Base-by-base conservation (phyloP, 2,329 filamentous ascomycete species). In the Xylaria sp. region DNA sequence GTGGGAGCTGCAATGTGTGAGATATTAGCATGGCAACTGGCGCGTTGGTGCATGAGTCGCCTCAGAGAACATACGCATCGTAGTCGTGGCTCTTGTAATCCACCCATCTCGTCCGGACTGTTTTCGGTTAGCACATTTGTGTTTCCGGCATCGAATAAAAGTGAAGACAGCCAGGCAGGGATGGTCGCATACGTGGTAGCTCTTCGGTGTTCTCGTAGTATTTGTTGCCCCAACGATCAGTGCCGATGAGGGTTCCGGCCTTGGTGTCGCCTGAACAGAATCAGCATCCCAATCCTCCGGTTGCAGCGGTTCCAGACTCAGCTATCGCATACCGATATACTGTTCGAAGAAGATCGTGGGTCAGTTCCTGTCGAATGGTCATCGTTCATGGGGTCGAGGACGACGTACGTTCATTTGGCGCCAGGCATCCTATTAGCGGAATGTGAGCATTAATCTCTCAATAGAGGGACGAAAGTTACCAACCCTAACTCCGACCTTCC, bases 201-300 rank as follows among this genome's bases (percentile, higher is more conserved):
- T 99, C 96, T 80, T 98, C 94, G 78, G 89, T 83, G 86, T 99
- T 98, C 88, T 99, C 96, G 81, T 89, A 99, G 88, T 88, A 99
- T 85, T 97, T 98, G 90, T 99, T 99, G 82, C 96, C 97, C 80
- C 91, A 97, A 82, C 90, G 89, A 85, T 99, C 96, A 78, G 85
- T 88, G 77, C 91, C 96, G 74, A 99, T 89, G 75, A 97, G 86
- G 52, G 89, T 90, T 78, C 96, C 97, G 79, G 92, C 90, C 86
- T 99, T 99, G 83, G 96, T 99, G 84, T 99, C 96, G 85, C 95
- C 94, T 96, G 80, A 72, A 46, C 20, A 20, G 33, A 25, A 63
- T 76, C 57, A 76, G 72, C 18, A 67, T 39, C 36, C 3, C 15
- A 2, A 18, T n/a, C n/a, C 20, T 15, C 52, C 36, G 12, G 12